These are phyloP conservation scores for Echium plantagineum DNA, from an alignment of 257 asterid genomes.

Conservation along the genomic window DNA sequence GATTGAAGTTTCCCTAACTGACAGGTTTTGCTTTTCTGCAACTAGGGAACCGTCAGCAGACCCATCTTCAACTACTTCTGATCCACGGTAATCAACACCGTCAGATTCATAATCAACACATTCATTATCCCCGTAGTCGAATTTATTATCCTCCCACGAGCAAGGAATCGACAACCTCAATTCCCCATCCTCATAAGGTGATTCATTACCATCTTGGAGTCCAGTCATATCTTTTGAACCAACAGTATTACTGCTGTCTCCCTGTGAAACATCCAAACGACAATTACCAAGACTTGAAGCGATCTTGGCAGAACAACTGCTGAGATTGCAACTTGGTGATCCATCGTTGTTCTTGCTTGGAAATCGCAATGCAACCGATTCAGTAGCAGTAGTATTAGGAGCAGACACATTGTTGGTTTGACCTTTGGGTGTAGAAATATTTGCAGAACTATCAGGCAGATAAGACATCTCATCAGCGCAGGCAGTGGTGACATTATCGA, in stretches of 20 bases:
- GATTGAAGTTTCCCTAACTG: slow-evolving; percentile 14
- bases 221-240: slow-evolving; percentile 21
- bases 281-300: slow-evolving; percentile 20
- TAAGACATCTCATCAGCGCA: slow-evolving; percentile 18
- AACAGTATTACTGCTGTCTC: slow-evolving; percentile 16
- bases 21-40: slow-evolving; percentile 21
- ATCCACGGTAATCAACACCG: slow-evolving; percentile 35
- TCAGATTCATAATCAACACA: slow-evolving; percentile 63
- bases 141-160: slow-evolving; percentile 52
- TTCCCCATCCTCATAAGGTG: slow-evolving; percentile 92
- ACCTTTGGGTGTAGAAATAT: slow-evolving; percentile 16
- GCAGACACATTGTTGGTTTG: slow-evolving; percentile 18
- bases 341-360: slow-evolving; percentile 28
- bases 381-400: slow-evolving; percentile 17
- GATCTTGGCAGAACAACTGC: slow-evolving; percentile 19
- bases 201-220: slow-evolving; percentile 52
- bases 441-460: slow-evolving; percentile 24
- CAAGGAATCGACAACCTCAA: slow-evolving; percentile 48
- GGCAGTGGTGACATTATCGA: slow-evolving; percentile 8
- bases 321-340: slow-evolving; percentile 19
- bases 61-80: slow-evolving; percentile 48
- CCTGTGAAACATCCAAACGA: slow-evolving; percentile 31
- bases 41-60: slow-evolving; percentile 49
- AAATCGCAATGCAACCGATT: slow-evolving; percentile 18
- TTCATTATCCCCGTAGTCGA: slow-evolving; percentile 39